Evolutionary conservation across 257 asterid species (phyloP).

Genomic region (Orobanche coerulescens): DNA sequence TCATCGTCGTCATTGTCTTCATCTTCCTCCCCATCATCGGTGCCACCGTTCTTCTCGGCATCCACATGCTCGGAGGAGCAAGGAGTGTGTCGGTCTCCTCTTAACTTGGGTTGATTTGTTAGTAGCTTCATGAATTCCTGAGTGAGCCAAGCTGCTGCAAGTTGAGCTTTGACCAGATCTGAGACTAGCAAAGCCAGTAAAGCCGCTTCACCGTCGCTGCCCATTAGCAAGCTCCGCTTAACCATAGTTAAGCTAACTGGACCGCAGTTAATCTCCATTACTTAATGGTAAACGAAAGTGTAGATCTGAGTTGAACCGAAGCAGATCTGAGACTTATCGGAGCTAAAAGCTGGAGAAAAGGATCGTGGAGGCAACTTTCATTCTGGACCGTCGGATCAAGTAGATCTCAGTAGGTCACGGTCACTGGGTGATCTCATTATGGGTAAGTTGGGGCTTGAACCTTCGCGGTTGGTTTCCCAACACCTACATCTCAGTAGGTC

Average conservation of each 20-base stretch:
- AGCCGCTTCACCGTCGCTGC: slow-evolving; percentile 42
- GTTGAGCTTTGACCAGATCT: too few species aligned
- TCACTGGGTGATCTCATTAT: too few species aligned
- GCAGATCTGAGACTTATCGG: slow-evolving; percentile 23
- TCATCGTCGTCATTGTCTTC: too few species aligned
- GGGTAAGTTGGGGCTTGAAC: too few species aligned
- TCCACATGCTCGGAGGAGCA: slow-evolving; percentile 24
- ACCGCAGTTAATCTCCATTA: slow-evolving; percentile 37
- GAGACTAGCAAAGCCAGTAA: too few species aligned
- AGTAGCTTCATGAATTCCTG: slow-evolving; percentile 31
- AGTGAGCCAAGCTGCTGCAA: neutral
- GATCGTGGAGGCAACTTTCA: slow-evolving; percentile 23
- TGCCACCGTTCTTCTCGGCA: slow-evolving; percentile 19
- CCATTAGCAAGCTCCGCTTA: slow-evolving; percentile 28
- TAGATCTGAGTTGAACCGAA: slow-evolving; percentile 29
- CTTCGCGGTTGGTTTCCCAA: too few species aligned
- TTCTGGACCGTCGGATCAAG: slow-evolving; percentile 42
- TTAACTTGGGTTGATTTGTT: slow-evolving; percentile 8
- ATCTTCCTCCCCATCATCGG: slow-evolving; percentile 24
- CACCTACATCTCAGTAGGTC: too few species aligned
- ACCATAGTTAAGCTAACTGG: slow-evolving; percentile 23
- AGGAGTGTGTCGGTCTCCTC: slow-evolving; percentile 17
- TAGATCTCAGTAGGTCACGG: too few species aligned
- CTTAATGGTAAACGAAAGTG: neutral
- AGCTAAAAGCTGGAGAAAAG: slow-evolving; percentile 21